A percentile compares a stretch with the other conserved stretches of the same genome.
phyloP scores from a whole-genome alignment of 345 rosid species.

The Melaleuca alternifolia region DNA sequence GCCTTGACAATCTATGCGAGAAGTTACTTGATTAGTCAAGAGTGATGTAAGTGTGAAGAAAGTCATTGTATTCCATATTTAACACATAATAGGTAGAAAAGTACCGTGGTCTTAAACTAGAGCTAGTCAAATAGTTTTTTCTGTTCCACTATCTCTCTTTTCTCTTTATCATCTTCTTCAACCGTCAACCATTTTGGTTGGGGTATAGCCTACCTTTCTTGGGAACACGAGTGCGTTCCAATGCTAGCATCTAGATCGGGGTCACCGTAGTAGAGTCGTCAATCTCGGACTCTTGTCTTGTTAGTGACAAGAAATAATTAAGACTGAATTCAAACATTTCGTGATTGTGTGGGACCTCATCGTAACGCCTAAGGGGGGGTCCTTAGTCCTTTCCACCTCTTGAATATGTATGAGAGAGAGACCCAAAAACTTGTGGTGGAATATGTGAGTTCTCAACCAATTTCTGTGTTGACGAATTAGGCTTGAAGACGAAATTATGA shows the following conservation, averaged over 20 bases:
- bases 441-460: too few species aligned
- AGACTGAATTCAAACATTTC: rapidly evolving
- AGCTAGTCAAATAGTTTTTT: too few species aligned
- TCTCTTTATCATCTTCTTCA: too few species aligned
- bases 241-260: background rate
- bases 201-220: background rate
- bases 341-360: rapidly evolving
- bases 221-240: background rate
- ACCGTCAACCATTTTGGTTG: too few species aligned
- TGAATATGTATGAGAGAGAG: too few species aligned
- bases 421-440: background rate
- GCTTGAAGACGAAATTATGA: too few species aligned
- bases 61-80: background rate
- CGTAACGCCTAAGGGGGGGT: too few species aligned
- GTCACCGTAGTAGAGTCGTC: rapidly evolving
- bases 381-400: background rate
- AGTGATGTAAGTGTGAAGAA: background rate
- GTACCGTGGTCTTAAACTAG: background rate
- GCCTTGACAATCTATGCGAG: background rate
- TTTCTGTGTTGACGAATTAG: too few species aligned
- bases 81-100: background rate
- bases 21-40: background rate
- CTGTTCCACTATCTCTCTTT: too few species aligned
- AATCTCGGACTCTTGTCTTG: background rate
- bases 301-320: background rate